Conservation (phyloP, 768 basidiomycete genomes). For the Vararia minispora region DNA sequence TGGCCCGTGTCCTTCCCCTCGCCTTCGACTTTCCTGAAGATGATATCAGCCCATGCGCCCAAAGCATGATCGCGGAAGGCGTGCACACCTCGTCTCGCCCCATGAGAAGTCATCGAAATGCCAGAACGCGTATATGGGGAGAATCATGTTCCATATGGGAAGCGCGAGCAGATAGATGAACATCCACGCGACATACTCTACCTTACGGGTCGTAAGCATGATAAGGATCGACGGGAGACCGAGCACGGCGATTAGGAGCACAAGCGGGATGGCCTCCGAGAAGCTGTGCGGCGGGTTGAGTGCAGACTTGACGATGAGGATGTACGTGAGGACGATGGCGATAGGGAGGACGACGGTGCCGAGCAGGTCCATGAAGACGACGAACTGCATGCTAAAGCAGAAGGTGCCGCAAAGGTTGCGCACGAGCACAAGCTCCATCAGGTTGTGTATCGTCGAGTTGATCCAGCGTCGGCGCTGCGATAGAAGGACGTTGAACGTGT, state of each 20-base stretch:
- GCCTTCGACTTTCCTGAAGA: slow-evolving; percentile 82
- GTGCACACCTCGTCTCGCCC: slow-evolving; percentile 85
- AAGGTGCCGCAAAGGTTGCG: slow-evolving; percentile 97
- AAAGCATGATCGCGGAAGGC: not conserved
- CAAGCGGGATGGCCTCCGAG: slow-evolving; percentile 86
- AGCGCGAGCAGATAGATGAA: slow-evolving; percentile 84
- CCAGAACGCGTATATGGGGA: slow-evolving; percentile 96
- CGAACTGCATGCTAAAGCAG: slow-evolving; percentile 99
- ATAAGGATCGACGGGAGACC: slow-evolving; percentile 91
- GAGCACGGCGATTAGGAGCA: slow-evolving; percentile 82
- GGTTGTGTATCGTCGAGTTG: slow-evolving; percentile 97
- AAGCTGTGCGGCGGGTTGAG: slow-evolving; percentile 75
- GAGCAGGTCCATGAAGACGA: slow-evolving; percentile 94
- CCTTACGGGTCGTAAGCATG: slow-evolving; percentile 85
- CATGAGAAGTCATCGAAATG: slow-evolving; percentile 99
- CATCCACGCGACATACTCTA: slow-evolving; percentile 99
- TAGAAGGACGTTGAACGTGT: slow-evolving; percentile 85
- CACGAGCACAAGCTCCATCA: slow-evolving; percentile 97
- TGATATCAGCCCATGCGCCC: slow-evolving; percentile 6
- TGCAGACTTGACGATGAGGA: slow-evolving; percentile 73
- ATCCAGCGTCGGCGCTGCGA: slow-evolving; percentile 99
- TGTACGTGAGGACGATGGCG: slow-evolving; percentile 85
- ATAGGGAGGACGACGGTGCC: slow-evolving; percentile 90
- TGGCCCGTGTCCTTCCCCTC: slow-evolving; percentile 76
- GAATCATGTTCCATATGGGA: slow-evolving; percentile 92